These are phyloP conservation scores for Ambrosiella xylebori DNA, from an alignment of 2,329 filamentous ascomycete species.

Conservation along the genomic window DNA sequence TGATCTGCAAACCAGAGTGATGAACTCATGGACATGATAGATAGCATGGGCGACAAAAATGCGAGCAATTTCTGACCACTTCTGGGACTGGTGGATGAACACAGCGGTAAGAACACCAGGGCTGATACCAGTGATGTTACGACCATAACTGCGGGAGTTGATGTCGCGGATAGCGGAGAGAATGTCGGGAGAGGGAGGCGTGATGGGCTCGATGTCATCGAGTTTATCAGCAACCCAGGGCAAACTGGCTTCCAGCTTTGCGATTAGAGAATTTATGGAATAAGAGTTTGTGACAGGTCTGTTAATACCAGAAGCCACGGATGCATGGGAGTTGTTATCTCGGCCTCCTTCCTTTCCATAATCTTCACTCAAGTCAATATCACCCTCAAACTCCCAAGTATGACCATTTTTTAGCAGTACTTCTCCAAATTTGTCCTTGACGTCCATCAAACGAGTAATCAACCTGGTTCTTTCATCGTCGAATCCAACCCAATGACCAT, in stretches of 20 bases:
- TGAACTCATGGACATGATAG: conserved; percentile 18
- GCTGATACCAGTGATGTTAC: conserved; percentile 17
- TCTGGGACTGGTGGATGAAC: conserved; percentile 19
- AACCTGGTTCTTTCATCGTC: conserved; percentile 13
- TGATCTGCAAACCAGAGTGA: conserved; percentile 12
- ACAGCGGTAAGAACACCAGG: conserved; percentile 14
- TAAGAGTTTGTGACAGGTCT: not conserved
- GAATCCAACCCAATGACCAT: conserved; percentile 12
- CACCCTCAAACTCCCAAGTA: conserved; percentile 13
- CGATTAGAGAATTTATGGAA: not conserved
- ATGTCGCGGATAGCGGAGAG: conserved; percentile 16
- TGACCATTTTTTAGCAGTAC: conserved; percentile 12
- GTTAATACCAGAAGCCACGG: not conserved
- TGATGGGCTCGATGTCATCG: no score
- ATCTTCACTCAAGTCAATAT: not conserved
- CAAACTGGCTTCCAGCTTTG: not conserved
- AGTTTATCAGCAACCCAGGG: no score
- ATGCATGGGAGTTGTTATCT: not conserved
- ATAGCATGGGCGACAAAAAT: conserved; percentile 18
- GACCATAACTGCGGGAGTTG: conserved; percentile 16
- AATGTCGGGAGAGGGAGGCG: conserved; percentile 11
- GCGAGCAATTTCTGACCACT: conserved; percentile 18
- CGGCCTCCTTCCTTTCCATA: not conserved
- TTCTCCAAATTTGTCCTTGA: conserved; percentile 13
- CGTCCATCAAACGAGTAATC: conserved; percentile 15